Base-by-base conservation (phyloP, 2,329 filamentous ascomycete species). In the Pezicula rhizophila region DNA sequence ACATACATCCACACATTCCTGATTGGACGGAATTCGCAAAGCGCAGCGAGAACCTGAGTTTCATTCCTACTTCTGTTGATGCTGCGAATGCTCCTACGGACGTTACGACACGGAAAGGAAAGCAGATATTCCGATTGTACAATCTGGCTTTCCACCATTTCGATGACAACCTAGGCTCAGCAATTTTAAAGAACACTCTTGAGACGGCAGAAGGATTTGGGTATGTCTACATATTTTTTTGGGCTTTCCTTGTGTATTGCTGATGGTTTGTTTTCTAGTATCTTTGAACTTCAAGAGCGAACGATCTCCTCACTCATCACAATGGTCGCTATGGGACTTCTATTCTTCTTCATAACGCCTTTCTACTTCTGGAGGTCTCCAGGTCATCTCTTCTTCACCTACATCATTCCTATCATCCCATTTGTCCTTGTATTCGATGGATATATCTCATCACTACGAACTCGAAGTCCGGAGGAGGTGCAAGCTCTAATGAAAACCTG, bases 71-170 rank as follows among this genome's bases (percentile, higher is more conserved):
- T 31, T 70, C 80, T 12, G 79, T 90, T 0, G 84, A 90, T 66
- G 86, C 87, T 10, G 73, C 78, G 10, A 68, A 73, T 45, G 80
- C 78, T 2, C 79, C 82, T n/a, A 59, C 66, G 28, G 66, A 73
- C 37, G 64, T 83, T 28, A 66, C 78, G 42, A 58, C 56, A 15
- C 60, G 55, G 5, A 61, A 66, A 10, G 69, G 68, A 3, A 76
- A 73, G 60, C 76, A 70, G 40, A 70, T 87, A 18, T 85, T 89
- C 61, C 73, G 86, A 4, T 68, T 89, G 44, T 90, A 87, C 65
- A 87, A 84, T 62, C 71, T 89, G 2, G 79, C 84, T 1, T 91
- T 91, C 60, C 87, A 90, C 65, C 86, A 90, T 67, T 90, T 90
- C 57, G 76, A 82, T 52, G 82, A 89, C 59, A 67, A 68, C 4